These are phyloP conservation scores for Phytophthora vignae DNA, from an alignment of 352 stramenopile genomes.

Conservation along the genomic window DNA sequence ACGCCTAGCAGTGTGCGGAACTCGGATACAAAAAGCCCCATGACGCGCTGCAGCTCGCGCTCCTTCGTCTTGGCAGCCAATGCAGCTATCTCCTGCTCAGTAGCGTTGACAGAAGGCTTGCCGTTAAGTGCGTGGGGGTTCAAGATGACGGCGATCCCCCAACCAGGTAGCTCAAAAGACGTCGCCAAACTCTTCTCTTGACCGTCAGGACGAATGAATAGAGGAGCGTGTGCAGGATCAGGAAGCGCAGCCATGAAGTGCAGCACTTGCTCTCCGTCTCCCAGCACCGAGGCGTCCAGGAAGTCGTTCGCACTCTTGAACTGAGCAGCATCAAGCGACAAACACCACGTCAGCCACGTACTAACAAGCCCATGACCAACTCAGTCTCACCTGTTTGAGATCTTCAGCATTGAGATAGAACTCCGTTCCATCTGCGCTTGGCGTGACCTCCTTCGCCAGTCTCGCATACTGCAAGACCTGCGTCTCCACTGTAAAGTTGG, in stretches of 20 bases:
- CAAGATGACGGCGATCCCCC: conserved; percentile 70
- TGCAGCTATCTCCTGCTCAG: background rate
- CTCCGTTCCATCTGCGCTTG: conserved; percentile 33
- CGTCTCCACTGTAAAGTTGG: conserved; percentile 77
- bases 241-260: conserved; percentile 83
- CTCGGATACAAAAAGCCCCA: conserved; percentile 74
- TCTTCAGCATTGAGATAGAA: conserved; percentile 67
- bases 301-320: conserved; percentile 87
- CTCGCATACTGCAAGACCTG: conserved; percentile 75
- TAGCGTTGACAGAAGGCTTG: conserved; percentile 1
- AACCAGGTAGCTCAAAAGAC: conserved; percentile 78
- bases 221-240: conserved; percentile 48
- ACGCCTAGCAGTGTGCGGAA: conserved; percentile 70
- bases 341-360: background rate
- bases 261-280: conserved; percentile 77
- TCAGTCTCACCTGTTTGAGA: conserved; percentile 62
- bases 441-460: conserved; percentile 63
- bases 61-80: conserved; percentile 9
- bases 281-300: conserved; percentile 65
- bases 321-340: conserved; percentile 32
- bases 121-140: conserved; percentile 41
- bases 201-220: conserved; percentile 54
- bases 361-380: background rate
- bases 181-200: conserved; percentile 37
- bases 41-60: conserved; percentile 57